Percentiles rank a stretch among this genome's conserved stretches.
phyloP scores from a whole-genome alignment of 2,329 filamentous ascomycete genomes.

The Chrysoporthe puriensis region DNA sequence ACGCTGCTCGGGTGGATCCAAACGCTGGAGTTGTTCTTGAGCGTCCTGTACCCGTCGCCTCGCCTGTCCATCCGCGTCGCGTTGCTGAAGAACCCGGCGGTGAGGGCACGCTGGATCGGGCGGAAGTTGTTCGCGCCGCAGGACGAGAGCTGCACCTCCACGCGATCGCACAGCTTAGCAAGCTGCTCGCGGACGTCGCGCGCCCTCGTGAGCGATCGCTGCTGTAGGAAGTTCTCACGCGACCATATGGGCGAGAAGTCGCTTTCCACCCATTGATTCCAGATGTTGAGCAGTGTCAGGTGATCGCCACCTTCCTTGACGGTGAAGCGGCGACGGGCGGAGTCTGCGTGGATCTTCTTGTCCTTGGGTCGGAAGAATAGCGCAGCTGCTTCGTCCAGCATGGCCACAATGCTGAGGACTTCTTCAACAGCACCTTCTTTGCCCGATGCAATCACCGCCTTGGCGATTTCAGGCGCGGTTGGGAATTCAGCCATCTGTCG shows the following conservation, averaged over 20 bases:
- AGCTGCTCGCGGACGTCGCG: constrained; percentile 93
- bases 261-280: constrained; percentile 91
- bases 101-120: constrained; percentile 85
- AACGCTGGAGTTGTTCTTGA: constrained; percentile 87
- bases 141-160: constrained; percentile 76
- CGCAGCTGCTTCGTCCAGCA: constrained; percentile 85
- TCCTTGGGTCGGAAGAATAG: constrained; percentile 96
- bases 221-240: constrained; percentile 91
- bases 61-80: constrained; percentile 81
- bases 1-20: constrained; percentile 90
- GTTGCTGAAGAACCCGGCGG: constrained; percentile 93
- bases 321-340: constrained; percentile 85
- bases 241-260: constrained; percentile 89
- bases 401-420: constrained; percentile 88
- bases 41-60: constrained; percentile 86
- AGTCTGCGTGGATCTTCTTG: constrained; percentile 95
- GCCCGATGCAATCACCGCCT: constrained; percentile 84
- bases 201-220: constrained; percentile 83
- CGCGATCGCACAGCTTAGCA: constrained; percentile 86
- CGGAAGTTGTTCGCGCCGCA: constrained; percentile 72
- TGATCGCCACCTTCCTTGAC: constrained; percentile 91
- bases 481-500: constrained; percentile 96
- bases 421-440: constrained; percentile 93
- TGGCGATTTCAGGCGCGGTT: constrained; percentile 88
- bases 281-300: constrained; percentile 86